These are phyloP conservation scores for Calonectria montana DNA, from an alignment of 2,329 filamentous ascomycete genomes.

Conservation along the genomic window DNA sequence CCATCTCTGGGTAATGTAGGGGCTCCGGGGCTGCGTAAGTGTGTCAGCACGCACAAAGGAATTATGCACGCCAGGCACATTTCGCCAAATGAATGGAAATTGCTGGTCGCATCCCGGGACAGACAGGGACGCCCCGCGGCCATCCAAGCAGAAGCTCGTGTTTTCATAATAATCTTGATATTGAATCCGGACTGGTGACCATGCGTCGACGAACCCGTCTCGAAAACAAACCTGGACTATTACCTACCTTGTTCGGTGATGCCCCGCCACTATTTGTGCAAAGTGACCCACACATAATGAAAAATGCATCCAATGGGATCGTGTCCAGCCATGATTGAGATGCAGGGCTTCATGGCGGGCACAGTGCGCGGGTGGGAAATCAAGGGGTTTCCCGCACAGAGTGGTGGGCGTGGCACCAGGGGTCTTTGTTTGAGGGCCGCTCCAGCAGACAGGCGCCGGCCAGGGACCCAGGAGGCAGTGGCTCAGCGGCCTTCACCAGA, in stretches of 20 bases:
- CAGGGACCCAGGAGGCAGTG: neutral
- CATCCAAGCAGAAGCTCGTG: conserved; percentile 10
- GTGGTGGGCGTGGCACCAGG: conserved; percentile 10
- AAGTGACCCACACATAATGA: neutral
- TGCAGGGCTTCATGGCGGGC: neutral
- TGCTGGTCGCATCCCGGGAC: neutral
- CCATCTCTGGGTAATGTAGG: neutral
- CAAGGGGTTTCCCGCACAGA: conserved; percentile 13
- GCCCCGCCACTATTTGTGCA: neutral
- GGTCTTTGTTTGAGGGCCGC: neutral
- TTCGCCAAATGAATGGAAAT: neutral
- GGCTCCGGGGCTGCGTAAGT: neutral
- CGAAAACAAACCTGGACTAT: conserved; percentile 32
- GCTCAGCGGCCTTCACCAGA: neutral
- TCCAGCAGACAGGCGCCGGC: neutral
- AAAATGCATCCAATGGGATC: neutral
- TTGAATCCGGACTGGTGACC: conserved; percentile 33
- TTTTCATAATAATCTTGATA: conserved; percentile 30
- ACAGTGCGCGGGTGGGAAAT: conserved; percentile 23
- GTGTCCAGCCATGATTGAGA: neutral
- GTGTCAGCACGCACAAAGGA: neutral
- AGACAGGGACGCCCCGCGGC: neutral
- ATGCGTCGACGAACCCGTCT: conserved; percentile 18
- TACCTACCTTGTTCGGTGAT: conserved; percentile 5
- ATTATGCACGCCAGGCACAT: neutral